Conservation (phyloP, 225 moss, liverwort and hornwort species). For the Pseudisothecium myosuroides region DNA sequence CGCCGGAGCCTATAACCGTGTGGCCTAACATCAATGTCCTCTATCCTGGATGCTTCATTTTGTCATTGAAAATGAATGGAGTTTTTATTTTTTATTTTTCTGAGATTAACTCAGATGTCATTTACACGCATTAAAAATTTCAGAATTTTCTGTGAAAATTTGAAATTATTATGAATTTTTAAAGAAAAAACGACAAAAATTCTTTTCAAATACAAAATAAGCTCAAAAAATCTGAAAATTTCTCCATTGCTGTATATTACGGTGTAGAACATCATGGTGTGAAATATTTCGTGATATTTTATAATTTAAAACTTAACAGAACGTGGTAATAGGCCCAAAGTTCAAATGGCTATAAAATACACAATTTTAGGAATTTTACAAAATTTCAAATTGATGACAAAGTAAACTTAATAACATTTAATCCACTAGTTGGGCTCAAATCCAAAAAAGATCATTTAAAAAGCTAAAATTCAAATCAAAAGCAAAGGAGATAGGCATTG, state of each 20-base stretch:
- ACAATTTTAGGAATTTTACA: neutral
- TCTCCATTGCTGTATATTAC: neutral
- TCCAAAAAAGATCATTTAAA: neutral
- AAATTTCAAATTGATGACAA: neutral
- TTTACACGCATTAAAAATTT: neutral
- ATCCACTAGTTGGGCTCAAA: neutral
- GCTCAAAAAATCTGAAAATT: neutral
- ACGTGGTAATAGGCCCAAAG: neutral
- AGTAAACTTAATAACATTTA: neutral
- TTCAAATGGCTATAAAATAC: neutral
- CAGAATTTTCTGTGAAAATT: neutral
- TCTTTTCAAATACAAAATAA: neutral
- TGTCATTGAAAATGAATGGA: neutral
- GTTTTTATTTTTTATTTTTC: neutral
- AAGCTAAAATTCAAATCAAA: neutral
- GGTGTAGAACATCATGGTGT: neutral
- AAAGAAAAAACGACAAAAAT: neutral
- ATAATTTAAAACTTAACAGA: neutral
- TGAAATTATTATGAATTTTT: neutral
- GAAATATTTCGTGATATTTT: fast-evolving
- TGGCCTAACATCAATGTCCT: neutral
- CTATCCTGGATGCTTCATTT: neutral
- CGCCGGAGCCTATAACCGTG: fast-evolving
- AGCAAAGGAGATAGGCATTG: neutral
- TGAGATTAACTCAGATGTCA: fast-evolving